These are phyloP conservation scores for Quercus variabilis DNA, from an alignment of 306 rosid genomes.

Conservation along the genomic window DNA sequence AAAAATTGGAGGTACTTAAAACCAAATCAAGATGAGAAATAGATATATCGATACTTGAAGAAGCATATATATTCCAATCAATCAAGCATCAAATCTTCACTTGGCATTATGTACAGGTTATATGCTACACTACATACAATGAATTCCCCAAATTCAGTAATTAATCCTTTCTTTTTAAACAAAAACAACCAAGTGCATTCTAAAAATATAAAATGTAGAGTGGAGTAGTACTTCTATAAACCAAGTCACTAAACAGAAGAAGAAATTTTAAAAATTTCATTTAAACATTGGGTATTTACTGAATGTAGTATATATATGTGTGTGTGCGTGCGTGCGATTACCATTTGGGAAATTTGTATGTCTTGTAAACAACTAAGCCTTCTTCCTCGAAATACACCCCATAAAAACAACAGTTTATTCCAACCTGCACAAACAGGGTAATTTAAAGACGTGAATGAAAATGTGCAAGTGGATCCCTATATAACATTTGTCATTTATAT, in stretches of 20 bases:
- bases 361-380: not conserved
- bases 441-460: not conserved
- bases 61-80: not conserved
- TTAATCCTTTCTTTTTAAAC: no score
- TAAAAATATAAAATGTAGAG: no score
- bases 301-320: not conserved
- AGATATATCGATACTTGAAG: not conserved
- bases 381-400: constrained; percentile 19
- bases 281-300: not conserved
- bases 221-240: no score
- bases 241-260: no score
- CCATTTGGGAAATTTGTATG: not conserved
- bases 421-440: not conserved
- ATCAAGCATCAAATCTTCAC: not conserved
- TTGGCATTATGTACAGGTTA: not conserved
- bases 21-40: not conserved
- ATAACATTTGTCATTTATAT: not conserved
- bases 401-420: constrained; percentile 2
- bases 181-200: no score
- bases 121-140: not conserved
- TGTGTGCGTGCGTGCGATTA: not conserved
- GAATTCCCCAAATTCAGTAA: no score
- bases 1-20: not conserved
- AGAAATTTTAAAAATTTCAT: not conserved
- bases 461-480: not conserved